These are phyloP conservation scores for Metarhizium rileyi DNA, from an alignment of 2,329 filamentous ascomycete species.

Conservation along the genomic window DNA sequence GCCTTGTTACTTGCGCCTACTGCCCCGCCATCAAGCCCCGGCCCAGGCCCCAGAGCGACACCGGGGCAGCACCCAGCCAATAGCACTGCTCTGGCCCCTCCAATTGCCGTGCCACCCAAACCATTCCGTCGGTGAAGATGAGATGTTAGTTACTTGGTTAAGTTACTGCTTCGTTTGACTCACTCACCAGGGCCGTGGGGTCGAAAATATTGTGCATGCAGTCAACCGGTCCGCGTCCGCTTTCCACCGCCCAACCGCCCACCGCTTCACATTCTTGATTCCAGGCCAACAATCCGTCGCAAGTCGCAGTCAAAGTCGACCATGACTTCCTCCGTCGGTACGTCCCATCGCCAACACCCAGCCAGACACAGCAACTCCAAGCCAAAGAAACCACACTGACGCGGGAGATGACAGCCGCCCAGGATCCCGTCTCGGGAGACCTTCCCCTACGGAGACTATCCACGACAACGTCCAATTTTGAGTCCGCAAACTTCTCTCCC, in stretches of 20 bases:
- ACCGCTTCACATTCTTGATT: background rate
- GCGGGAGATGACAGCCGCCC: background rate
- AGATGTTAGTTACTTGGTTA: no score
- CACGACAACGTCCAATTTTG: slow-evolving; percentile 15
- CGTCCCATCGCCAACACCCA: background rate
- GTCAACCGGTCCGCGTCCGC: no score
- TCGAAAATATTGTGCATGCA: background rate
- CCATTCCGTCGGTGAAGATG: background rate
- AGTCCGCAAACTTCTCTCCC: slow-evolving; percentile 12
- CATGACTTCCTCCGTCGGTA: slow-evolving; percentile 3
- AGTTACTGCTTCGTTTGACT: no score
- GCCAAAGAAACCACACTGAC: background rate
- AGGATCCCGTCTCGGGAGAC: slow-evolving; percentile 1
- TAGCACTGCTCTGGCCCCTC: background rate
- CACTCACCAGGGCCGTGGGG: background rate
- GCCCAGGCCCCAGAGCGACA: no score
- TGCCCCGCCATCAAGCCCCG: background rate
- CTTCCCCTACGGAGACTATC: slow-evolving; percentile 6
- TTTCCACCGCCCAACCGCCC: background rate
- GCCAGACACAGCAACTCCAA: background rate
- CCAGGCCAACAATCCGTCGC: no score
- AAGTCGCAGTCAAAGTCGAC: background rate
- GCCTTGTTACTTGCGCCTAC: background rate
- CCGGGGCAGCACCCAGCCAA: background rate
- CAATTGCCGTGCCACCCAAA: background rate